Evolutionary conservation across 1,284 basidiomycete genomes (phyloP).

Genomic region (Pseudozyma hubeiensis): DNA sequence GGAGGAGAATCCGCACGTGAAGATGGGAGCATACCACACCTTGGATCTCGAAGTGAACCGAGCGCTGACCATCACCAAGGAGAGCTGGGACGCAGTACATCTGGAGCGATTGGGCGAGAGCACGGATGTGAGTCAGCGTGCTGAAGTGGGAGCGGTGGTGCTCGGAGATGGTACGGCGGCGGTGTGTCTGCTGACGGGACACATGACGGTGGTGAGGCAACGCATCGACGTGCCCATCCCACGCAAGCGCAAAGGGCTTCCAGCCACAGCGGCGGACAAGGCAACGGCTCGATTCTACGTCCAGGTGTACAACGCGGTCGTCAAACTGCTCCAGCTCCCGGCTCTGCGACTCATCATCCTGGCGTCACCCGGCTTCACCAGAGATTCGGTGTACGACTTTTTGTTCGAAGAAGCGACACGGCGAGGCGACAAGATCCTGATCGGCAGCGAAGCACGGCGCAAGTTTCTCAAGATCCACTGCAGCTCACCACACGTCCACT

Average conservation of each 20-base stretch:
- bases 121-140: slow-evolving; percentile 88
- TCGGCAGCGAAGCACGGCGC: slow-evolving; percentile 76
- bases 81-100: slow-evolving; percentile 89
- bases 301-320: slow-evolving; percentile 86
- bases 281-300: slow-evolving; percentile 77
- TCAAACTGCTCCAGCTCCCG: slow-evolving; percentile 87
- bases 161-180: slow-evolving; percentile 91
- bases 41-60: slow-evolving; percentile 91
- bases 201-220: slow-evolving; percentile 94
- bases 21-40: slow-evolving; percentile 94
- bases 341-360: slow-evolving; percentile 89
- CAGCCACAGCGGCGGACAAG: slow-evolving; percentile 60
- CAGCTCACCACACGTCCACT: slow-evolving; percentile 93
- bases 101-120: slow-evolving; percentile 85
- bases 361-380: slow-evolving; percentile 94
- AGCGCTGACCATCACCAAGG: slow-evolving; percentile 91
- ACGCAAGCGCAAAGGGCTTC: slow-evolving; percentile 75
- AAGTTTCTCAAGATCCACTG: slow-evolving; percentile 93
- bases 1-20: slow-evolving; percentile 91
- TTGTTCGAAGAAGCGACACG: slow-evolving; percentile 69
- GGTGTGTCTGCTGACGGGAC: slow-evolving; percentile 92
- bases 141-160: slow-evolving; percentile 95
- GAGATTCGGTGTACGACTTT: slow-evolving; percentile 88
- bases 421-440: slow-evolving; percentile 84
- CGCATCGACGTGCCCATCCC: slow-evolving; percentile 90